Conservation (phyloP, 345 rosid species). For the Boechera divaricarpa region DNA sequence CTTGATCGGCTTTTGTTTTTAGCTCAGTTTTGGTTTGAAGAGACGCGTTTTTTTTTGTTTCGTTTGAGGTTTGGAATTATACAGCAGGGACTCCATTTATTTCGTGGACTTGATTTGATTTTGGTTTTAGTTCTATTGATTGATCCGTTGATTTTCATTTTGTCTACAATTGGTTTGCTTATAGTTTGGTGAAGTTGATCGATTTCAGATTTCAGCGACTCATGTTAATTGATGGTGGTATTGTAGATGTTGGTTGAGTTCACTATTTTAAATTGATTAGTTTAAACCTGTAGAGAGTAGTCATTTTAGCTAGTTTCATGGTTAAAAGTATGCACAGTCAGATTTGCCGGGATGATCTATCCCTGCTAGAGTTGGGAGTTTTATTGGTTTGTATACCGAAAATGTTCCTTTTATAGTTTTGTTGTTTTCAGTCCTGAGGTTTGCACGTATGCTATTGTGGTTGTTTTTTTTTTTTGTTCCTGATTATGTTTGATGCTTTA, state of each 20-base stretch:
- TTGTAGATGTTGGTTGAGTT: slow-evolving; percentile 5
- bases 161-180: neutral
- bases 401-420: neutral
- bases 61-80: slow-evolving; percentile 24
- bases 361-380: neutral
- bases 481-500: slow-evolving; percentile 24
- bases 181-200: slow-evolving; percentile 26
- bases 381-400: neutral
- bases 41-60: slow-evolving; percentile 1
- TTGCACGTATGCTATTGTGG: neutral
- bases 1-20: slow-evolving; percentile 33
- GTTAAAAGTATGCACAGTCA: slow-evolving; percentile 4
- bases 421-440: neutral
- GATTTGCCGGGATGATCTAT: slow-evolving; percentile 6
- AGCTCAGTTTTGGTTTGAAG: slow-evolving; percentile 10
- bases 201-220: slow-evolving; percentile 1
- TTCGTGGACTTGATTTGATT: neutral
- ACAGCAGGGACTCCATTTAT: neutral
- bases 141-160: slow-evolving; percentile 7
- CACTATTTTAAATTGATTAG: neutral
- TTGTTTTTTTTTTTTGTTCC: neutral
- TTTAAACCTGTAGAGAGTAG: neutral
- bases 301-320: slow-evolving; percentile 26
- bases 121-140: neutral
- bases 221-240: neutral